Base-by-base conservation (phyloP, 495 filamentous ascomycete species). In the Apodospora peruviana region DNA sequence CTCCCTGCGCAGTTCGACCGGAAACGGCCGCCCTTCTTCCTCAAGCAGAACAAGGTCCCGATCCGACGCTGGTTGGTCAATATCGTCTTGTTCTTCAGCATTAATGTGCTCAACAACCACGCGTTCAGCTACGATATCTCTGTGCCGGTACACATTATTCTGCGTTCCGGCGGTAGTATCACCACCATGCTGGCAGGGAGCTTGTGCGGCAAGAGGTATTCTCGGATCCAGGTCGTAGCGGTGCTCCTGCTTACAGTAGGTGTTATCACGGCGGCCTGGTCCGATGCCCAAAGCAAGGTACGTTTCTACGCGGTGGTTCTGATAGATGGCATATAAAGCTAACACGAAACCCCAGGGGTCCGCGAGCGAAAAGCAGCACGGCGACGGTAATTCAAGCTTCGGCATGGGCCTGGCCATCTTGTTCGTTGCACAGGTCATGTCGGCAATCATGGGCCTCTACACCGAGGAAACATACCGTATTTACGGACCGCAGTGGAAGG, bases 111-210 rank as follows among this genome's bases (percentile, higher is more conserved):
- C 48, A 99, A 99, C 70, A 99, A 99, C 58, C 91, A 90, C 74
- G 93, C 93, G 5, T 97, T 99, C 63, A 90, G 88, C 49, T 97
- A 95, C 70, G 84, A 88, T 50, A 97, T 99, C 41, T 95, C 88
- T 4, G 91, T 99, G 0, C 93, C 93, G 19, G 81, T 99, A 39
- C 93, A 99, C 60, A 99, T 97, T 56, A 96, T 99, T 50, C 72
- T 99, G 5, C 85, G 93, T 17, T 95, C 90, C 35, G 95, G 90
- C 19, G 94, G 93, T 8, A 94, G 89, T 50, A 91, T 96, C 40
- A 91, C 90, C 1, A 97, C 93, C 0, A 90, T 99, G 78, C 64
- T 83, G 5, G 85, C 91, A 32, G 93, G 93, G 20, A 88, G 80
- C 59, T 29, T 93, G n/a, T 88, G 82, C 51, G 88, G 87, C 10